Evolutionary conservation across 2,329 filamentous ascomycete species (phyloP), one percentile per base, ranked within the genome.

Genomic region (Aspergillus fijiensis): DNA sequence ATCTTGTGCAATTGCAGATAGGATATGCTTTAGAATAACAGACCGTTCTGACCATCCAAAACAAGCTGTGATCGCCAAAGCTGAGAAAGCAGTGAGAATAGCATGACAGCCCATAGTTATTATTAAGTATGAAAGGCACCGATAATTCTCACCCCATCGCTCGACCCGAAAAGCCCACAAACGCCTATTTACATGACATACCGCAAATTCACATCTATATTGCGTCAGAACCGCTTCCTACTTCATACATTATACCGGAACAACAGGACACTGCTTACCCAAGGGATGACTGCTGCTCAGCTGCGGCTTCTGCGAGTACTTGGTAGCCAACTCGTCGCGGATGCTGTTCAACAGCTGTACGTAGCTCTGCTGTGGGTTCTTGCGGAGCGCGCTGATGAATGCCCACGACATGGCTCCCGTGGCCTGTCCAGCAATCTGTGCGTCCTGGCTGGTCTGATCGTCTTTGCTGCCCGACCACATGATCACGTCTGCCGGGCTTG

Each of bases 381-480:
- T 92, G 82, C 90, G 93, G 71, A 98, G 84, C 21, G 93, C 89
- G 1, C 85, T 87, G 76, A 99, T 95, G 76, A 99, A 99, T 2
- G 95, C 95, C 87, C 90, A 97, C 3, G 92, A 96, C 95, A 99
- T 98, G 76, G 95, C 95, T 58, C 95, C 95, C 0, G 95, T 99
- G 35, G 95, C 94, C 79, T 97, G 85, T 59, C 91, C 87, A 49
- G 84, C 86, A 67, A 98, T 97, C 29, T 87, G 90, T 12, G 95
- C 93, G 76, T 99, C 95, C 78, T 92, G 90, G 60, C 92, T 96
- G 69, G 95, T 99, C 79, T 98, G 95, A 63, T 89, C 87, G 73
- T 99, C 95, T 78, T 96, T 97, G 80, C 91, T 96, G 59, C 95
- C 95, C 62, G 91, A 96, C 90, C 93, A 96, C 91, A 97, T 96